These are phyloP conservation scores for Trametes sp. DNA, from an alignment of 1,284 basidiomycete genomes.

Conservation along the genomic window DNA sequence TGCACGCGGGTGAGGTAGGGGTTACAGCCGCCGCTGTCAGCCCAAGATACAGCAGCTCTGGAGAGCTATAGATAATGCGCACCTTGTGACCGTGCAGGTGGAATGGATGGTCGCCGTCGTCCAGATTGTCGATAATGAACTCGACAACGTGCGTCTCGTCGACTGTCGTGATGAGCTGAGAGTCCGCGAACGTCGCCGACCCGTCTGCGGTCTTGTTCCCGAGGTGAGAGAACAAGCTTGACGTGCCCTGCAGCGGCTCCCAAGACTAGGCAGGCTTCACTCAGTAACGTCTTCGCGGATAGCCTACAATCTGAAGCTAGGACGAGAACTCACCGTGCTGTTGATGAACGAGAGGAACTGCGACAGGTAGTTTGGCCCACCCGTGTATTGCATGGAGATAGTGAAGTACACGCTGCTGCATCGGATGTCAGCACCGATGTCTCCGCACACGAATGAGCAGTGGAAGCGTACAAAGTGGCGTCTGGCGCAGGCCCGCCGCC, in stretches of 20 bases:
- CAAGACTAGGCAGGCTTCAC: conserved; percentile 38
- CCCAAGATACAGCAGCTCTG: background rate
- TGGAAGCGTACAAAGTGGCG: conserved; percentile 29
- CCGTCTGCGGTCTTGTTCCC: conserved; percentile 30
- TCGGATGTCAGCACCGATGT: conserved; percentile 9
- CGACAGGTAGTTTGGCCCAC: conserved; percentile 32
- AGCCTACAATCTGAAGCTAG: background rate
- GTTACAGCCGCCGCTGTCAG: background rate
- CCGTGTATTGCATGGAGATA: conserved; percentile 47
- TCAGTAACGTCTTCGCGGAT: background rate
- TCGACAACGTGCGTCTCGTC: conserved; percentile 43
- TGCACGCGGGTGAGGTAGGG: background rate
- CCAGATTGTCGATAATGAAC: conserved; percentile 43
- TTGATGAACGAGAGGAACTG: conserved; percentile 51
- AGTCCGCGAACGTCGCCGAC: conserved; percentile 30
- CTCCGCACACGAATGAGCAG: background rate
- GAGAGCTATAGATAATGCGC: conserved; percentile 29
- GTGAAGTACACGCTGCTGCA: conserved; percentile 37
- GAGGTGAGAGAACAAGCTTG: conserved; percentile 38
- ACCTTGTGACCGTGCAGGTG: conserved; percentile 53
- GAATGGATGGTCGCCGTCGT: conserved; percentile 55
- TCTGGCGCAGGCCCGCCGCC: conserved; percentile 33
- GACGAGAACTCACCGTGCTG: conserved; percentile 37
- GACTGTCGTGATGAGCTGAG: conserved; percentile 42
- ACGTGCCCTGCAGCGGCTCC: conserved; percentile 39